These are phyloP conservation scores for Phoenix roebelenii DNA, from an alignment of 176 grass and related monocot genomes.

Conservation along the genomic window DNA sequence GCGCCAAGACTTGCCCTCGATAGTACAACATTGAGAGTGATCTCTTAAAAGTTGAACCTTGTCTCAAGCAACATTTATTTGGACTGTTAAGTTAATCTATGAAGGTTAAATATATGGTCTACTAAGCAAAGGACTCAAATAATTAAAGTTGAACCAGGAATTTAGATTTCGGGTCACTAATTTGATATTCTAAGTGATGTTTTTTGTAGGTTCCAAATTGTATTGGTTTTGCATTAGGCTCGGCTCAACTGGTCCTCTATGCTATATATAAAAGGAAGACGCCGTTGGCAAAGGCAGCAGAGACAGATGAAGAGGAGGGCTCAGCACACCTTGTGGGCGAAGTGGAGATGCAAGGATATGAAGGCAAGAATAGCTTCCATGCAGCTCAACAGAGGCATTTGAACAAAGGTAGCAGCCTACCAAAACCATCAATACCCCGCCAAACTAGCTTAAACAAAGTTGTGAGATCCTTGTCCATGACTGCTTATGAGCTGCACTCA, in stretches of 20 bases:
- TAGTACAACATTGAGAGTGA: no score
- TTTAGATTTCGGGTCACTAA: no score
- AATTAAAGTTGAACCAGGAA: no score
- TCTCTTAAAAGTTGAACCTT: no score
- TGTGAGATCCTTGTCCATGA: constrained; percentile 52
- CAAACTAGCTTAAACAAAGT: constrained; percentile 28
- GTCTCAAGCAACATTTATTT: no score
- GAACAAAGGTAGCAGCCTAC: constrained; percentile 52
- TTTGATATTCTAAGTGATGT: no score
- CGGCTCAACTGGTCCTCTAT: constrained; percentile 52
- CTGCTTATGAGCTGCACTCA: constrained; percentile 48
- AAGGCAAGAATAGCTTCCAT: no score
- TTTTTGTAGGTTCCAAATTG: constrained; percentile 57
- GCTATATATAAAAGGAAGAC: constrained; percentile 35
- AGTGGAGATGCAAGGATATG: constrained; percentile 31
- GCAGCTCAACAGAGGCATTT: constrained; percentile 19
- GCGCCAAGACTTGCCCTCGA: no score
- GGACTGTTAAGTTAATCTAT: no score
- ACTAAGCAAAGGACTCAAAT: no score
- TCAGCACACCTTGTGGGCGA: constrained; percentile 29
- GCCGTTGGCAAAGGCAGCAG: constrained; percentile 7
- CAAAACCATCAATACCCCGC: constrained; percentile 19
- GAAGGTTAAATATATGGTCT: no score
- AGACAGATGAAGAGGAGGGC: constrained; percentile 47
- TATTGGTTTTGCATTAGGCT: constrained; percentile 58